Evolutionary conservation across 768 basidiomycete species (phyloP).

Genomic region (Mycena crocata): DNA sequence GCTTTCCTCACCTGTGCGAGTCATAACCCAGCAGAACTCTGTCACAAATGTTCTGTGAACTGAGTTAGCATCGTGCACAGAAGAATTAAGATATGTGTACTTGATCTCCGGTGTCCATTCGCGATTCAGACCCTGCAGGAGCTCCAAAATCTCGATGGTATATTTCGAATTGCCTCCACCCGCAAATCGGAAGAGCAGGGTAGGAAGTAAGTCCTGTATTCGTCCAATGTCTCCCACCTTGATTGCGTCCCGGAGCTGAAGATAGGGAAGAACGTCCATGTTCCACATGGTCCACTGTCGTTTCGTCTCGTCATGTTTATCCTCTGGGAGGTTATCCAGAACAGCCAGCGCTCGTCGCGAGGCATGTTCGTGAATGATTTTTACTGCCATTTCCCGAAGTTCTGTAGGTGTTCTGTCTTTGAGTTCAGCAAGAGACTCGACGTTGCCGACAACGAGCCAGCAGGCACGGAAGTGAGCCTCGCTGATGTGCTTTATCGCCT

Average conservation of each 20-base stretch:
- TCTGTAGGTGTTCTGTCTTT: slow-evolving; percentile 32
- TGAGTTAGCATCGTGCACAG: not conserved
- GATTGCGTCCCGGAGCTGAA: slow-evolving; percentile 39
- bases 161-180: slow-evolving; percentile 43
- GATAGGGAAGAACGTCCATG: slow-evolving; percentile 39
- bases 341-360: slow-evolving; percentile 33
- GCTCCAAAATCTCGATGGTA: slow-evolving; percentile 40
- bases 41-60: slow-evolving; percentile 14
- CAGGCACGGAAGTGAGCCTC: slow-evolving; percentile 42
- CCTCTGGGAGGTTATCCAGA: not conserved
- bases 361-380: slow-evolving; percentile 28
- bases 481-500: slow-evolving; percentile 39
- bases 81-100: slow-evolving; percentile 2
- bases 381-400: slow-evolving; percentile 31
- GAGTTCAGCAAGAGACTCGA: slow-evolving; percentile 35
- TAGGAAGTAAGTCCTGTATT: slow-evolving; percentile 39
- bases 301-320: slow-evolving; percentile 28
- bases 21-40: slow-evolving; percentile 30
- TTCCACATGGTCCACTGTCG: slow-evolving; percentile 36
- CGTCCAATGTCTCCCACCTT: slow-evolving; percentile 36
- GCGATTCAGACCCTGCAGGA: slow-evolving; percentile 39
- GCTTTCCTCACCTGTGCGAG: slow-evolving; percentile 1
- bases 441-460: slow-evolving; percentile 35
- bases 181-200: slow-evolving; percentile 38
- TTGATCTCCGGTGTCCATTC: slow-evolving; percentile 40